These are phyloP conservation scores for Thielaviopsis euricoi DNA, from an alignment of 2,329 filamentous ascomycete genomes.

Conservation along the genomic window DNA sequence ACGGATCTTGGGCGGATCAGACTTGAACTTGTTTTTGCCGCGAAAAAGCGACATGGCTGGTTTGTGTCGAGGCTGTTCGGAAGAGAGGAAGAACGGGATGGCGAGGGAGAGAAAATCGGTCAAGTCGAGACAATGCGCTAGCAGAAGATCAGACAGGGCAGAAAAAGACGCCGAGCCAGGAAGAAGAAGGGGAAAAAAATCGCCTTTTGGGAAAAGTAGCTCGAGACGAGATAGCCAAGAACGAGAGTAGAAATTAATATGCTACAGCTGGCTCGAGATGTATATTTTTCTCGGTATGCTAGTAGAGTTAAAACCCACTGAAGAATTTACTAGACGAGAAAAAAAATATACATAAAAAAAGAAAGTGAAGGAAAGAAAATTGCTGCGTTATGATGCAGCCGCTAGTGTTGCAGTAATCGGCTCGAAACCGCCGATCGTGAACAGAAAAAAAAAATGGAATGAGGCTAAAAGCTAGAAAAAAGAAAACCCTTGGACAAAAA, in stretches of 20 bases:
- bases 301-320: neutral
- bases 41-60: slow-evolving; percentile 21
- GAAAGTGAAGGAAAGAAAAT: slow-evolving; percentile 1
- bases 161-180: too few relatives aligned
- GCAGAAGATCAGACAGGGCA: neutral
- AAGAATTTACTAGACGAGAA: neutral
- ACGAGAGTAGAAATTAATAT: neutral
- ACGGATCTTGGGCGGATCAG: slow-evolving; percentile 31
- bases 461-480: neutral
- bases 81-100: neutral
- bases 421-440: neutral
- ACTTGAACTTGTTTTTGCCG: slow-evolving; percentile 33
- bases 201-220: too few relatives aligned
- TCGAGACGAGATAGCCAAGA: neutral
- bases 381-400: neutral
- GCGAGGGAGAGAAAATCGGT: neutral
- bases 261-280: neutral
- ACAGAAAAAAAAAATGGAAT: neutral
- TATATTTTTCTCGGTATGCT: neutral
- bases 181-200: neutral
- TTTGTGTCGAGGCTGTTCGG: neutral
- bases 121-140: neutral
- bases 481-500: neutral
- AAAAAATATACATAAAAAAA: neutral
- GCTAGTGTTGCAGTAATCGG: neutral